Base-by-base conservation (phyloP, 352 stramenopile genomes). In the Globisporangium recalcitrans region DNA sequence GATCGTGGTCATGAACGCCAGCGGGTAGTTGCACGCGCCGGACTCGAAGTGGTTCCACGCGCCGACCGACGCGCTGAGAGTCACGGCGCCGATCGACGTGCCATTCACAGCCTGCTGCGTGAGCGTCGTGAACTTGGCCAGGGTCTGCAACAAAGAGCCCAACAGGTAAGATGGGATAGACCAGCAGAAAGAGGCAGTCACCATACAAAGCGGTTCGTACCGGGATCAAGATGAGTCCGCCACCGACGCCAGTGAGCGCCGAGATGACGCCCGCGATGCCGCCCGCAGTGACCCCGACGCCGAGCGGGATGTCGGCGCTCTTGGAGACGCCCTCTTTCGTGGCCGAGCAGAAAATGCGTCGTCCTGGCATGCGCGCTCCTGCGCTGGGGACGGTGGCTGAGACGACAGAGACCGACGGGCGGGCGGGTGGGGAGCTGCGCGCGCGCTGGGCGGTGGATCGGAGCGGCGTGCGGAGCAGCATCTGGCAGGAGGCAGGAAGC, bases 201-300 rank as follows among this genome's bases (percentile, higher is more conserved):
- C n/a, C n/a, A n/a, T n/a, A n/a, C n/a, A n/a, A n/a, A n/a, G n/a
- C n/a, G n/a, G n/a, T n/a, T n/a, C 72, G 21, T 56, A 94, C 83
- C 38, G 85, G 85, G 67, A 95, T 91, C 60, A 95, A 78, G 55
- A 95, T 87, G 54, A 93, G 78, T 13, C 85, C 85, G 58, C 85
- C 85, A 21, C 85, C 85, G 22, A 95, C 83, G 55, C 85, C 85
- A 10, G 85, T 95, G 27, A 95, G 72, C 4, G 80, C 85, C 22
- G 85, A 95, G 24, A 95, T 62, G 11, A 90, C 61, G 57, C 85
- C 85, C 10, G 85, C 85, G 22, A 90, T 59, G 47, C 78, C 75
- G 10, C 85, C 85, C 61, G 71, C 62, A 0, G 74, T 65, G 49
- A 88, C 27, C 26, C 77, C 81, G 5, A 87, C 62, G 22, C 59